These are phyloP conservation scores for Trypanosomatidae sp. DNA, from an alignment of 208 protist species.

Conservation along the genomic window DNA sequence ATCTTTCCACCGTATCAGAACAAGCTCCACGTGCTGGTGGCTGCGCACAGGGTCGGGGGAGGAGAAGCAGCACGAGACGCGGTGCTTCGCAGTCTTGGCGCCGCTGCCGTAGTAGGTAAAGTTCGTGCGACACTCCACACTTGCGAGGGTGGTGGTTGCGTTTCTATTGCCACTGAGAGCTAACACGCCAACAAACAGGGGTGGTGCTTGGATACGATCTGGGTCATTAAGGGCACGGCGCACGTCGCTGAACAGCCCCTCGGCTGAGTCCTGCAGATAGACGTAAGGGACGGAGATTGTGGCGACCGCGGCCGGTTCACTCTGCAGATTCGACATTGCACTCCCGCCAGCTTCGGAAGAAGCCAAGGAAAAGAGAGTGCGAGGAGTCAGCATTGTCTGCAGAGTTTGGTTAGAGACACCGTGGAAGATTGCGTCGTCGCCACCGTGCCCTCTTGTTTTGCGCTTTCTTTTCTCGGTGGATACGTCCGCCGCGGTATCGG, in stretches of 20 bases:
- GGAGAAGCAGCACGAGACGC: conserved; percentile 24
- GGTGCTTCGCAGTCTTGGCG: conserved; percentile 18
- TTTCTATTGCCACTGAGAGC: background rate
- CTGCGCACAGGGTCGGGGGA: conserved; percentile 27
- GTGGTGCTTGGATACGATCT: conserved; percentile 82
- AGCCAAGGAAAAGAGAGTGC: conserved; percentile 50
- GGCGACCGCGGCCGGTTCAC: conserved; percentile 14
- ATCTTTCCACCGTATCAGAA: conserved; percentile 80
- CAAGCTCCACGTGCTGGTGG: conserved; percentile 41
- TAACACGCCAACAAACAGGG: conserved; percentile 71
- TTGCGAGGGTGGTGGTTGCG: background rate
- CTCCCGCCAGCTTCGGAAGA: background rate
- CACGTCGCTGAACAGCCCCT: conserved; percentile 51
- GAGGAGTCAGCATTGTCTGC: conserved; percentile 6
- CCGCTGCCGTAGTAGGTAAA: conserved; percentile 25
- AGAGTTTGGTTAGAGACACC: too few species aligned
- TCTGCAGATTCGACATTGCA: conserved; percentile 6
- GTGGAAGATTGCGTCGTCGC: background rate
- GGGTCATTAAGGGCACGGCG: conserved; percentile 60
- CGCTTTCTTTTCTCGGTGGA: conserved; percentile 7
- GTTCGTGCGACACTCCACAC: conserved; percentile 29
- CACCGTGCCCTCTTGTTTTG: background rate
- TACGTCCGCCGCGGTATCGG: background rate
- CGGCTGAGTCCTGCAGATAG: conserved; percentile 32
- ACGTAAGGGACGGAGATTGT: conserved; percentile 37